Evolutionary conservation across 768 basidiomycete species (phyloP), one percentile per base, ranked within the genome.

Genomic region (Naematelia aurantialba): DNA sequence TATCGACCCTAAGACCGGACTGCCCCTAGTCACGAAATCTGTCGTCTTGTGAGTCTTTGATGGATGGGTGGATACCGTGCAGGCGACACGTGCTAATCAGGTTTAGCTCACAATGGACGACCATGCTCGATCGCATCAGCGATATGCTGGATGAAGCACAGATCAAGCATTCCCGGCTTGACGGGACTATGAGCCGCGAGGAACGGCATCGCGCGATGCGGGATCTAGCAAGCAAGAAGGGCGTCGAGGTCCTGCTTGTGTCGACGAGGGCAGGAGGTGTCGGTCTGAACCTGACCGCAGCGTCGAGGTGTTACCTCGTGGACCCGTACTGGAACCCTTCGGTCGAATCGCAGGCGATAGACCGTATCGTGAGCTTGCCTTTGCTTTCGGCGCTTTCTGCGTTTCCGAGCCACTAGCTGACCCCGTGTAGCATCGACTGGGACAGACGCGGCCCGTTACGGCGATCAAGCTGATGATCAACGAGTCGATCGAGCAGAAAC

Each of bases 321-420:
- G 92, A 97, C 79, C 92, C 92, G 44, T 97, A 96, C 76, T 97
- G 92, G 91, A 96, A 96, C 69, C 92, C 92, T 14, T 91, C 91
- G 19, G 92, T 93, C 4, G 92, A 98, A 79, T 92, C 96, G 71
- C 94, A 97, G 78, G 94, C 93, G 19, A 90, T 97, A 26, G 96
- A 99, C 79, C 89, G 94, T 52, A 94, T 96, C 65, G 91, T 96
- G 68, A 77, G 89, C 82, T 45, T 44, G 0, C 12, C 2, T 27
- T 45, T 13, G 2, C 48, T 8, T 34, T n/a, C n/a, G n/a, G n/a
- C n/a, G n/a, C n/a, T n/a, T n/a, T n/a, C n/a, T n/a, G n/a, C n/a
- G n/a, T n/a, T n/a, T n/a, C n/a, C n/a, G n/a, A n/a, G n/a, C n/a
- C n/a, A n/a, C n/a, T n/a, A n/a, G n/a, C n/a, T n/a, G n/a, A n/a